These are phyloP conservation scores for Pythium apleroticum DNA, from an alignment of 352 stramenopile genomes.

Conservation along the genomic window DNA sequence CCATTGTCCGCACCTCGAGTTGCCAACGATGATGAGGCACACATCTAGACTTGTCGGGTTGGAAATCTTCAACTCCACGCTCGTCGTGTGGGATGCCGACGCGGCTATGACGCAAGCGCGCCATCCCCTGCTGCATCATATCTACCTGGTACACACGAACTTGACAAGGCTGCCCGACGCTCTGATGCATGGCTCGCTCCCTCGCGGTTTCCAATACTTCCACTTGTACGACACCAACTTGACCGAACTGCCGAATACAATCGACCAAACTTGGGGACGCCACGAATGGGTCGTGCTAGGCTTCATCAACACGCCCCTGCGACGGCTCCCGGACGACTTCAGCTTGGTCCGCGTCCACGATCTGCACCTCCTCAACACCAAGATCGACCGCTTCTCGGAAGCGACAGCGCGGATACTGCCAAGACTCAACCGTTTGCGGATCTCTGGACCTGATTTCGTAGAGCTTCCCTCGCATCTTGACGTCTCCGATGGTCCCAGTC, in stretches of 20 bases:
- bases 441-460: neutral
- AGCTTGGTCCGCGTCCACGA: neutral
- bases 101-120: slow-evolving; percentile 2
- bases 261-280: neutral
- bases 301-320: slow-evolving; percentile 2
- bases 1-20: neutral
- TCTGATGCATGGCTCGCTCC: neutral
- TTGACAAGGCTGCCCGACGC: slow-evolving; percentile 1
- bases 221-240: neutral
- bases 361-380: neutral
- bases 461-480: neutral
- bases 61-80: slow-evolving; percentile 19
- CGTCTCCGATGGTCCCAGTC: neutral
- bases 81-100: slow-evolving; percentile 2
- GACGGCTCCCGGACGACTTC: neutral
- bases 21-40: neutral
- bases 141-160: slow-evolving; percentile 4
- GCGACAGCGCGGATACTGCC: neutral
- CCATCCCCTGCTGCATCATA: slow-evolving; percentile 3
- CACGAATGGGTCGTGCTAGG: neutral
- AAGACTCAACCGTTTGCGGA: neutral
- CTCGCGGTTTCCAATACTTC: slow-evolving; percentile 4
- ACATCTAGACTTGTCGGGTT: slow-evolving; percentile 8
- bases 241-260: neutral
- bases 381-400: neutral